phyloP scores from a whole-genome alignment of 2,329 filamentous ascomycete genomes.

The Alternaria sp. region DNA sequence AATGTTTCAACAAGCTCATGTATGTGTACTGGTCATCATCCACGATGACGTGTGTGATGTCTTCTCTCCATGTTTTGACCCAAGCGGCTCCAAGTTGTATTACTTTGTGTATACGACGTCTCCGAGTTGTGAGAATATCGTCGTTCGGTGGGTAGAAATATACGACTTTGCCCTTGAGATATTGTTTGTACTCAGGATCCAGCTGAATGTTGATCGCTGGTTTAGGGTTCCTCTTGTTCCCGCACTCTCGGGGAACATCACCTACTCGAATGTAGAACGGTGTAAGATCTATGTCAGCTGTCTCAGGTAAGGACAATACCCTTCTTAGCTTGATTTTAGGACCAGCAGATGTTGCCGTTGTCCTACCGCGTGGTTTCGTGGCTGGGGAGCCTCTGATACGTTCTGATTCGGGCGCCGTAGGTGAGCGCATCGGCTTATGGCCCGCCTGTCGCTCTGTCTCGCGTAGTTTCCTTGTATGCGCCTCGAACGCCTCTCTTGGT shows the following conservation, averaged over 20 bases:
- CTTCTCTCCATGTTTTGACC: constrained; percentile 64
- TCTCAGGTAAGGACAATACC: constrained; percentile 32
- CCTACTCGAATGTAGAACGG: constrained; percentile 43
- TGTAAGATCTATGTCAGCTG: constrained; percentile 19
- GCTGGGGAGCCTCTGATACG: constrained; percentile 26
- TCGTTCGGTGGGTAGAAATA: constrained; percentile 80
- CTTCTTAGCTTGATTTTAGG: constrained; percentile 29
- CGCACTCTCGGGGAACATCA: constrained; percentile 41
- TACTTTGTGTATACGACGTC: constrained; percentile 76
- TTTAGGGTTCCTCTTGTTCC: constrained; percentile 41
- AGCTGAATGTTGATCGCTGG: constrained; percentile 43
- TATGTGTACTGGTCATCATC: constrained; percentile 72
- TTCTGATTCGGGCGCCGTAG: constrained; percentile 29
- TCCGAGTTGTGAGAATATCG: constrained; percentile 72
- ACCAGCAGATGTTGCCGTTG: background rate
- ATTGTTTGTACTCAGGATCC: constrained; percentile 42
- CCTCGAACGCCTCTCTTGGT: constrained; percentile 42
- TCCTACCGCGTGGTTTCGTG: constrained; percentile 13
- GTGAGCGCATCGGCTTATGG: constrained; percentile 23
- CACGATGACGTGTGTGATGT: constrained; percentile 80
- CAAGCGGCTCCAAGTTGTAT: constrained; percentile 72
- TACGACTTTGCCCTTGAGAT: constrained; percentile 46
- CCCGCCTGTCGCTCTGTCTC: constrained; percentile 14
- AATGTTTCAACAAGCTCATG: constrained; percentile 67
- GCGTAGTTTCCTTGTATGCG: constrained; percentile 30